Base-by-base conservation (phyloP, 2,329 filamentous ascomycete species). In the Scorias spongiosa region DNA sequence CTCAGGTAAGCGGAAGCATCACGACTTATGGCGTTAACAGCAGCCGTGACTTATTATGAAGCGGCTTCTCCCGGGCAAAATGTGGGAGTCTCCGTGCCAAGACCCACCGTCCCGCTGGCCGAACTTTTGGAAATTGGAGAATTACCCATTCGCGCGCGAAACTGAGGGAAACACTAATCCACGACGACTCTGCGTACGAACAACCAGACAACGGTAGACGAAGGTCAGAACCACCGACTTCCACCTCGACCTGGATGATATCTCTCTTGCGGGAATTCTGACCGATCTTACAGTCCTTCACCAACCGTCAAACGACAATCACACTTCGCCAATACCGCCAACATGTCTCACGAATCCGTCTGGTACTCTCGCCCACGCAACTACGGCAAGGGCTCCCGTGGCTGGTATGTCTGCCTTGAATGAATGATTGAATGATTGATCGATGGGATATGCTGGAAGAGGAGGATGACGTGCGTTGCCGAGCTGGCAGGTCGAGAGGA, bases 311-410 rank as follows among this genome's bases (percentile, higher is more conserved):
- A 44, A 43, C 30, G 10, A 28, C 44, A 34, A 45, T 26, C 20
- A 26, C 20, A 36, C 32, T 36, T 36, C 32, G 32, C 11, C 20
- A 36, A 36, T 9, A 63, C 64, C 66, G 67, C 70, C 70, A 81
- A 64, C 65, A 84, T 84, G 80, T 80, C 80, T 71, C 81, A 84
- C 87, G 89, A 96, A 77, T 87, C 83, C 66, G 87, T 96, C 74
- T 98, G 89, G 88, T 94, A 93, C 81, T 94, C 87, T 66, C 88
- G 91, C 70, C 91, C 91, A 66, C 84, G 88, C 72, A 86, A 71
- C 69, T 94, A 93, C 79, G 89, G 89, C 77, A 95, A 95, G 81
- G 89, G 89, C 74, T 75, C 84, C 70, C 84, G 88, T 71, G 70
- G 73, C 67, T 95, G 88, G 88, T 95, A 87, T 68, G 84, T 74